phyloP scores from a whole-genome alignment of 148 eudicot species.

The Diospyros lotus region DNA sequence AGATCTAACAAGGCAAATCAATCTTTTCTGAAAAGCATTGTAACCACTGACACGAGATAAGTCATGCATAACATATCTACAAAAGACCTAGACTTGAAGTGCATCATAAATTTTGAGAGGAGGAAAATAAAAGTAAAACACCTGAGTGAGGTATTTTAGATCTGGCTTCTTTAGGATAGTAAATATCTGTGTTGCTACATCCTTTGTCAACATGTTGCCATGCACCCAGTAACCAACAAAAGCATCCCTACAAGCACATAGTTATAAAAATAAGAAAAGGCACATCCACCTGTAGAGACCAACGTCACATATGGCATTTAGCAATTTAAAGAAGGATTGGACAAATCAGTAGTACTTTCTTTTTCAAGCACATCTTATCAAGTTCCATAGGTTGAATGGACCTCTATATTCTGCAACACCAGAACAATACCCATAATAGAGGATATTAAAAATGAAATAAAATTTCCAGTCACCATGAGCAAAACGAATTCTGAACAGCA shows the following conservation, averaged over 20 bases:
- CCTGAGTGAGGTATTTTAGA: conserved; percentile 62
- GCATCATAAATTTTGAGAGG: conserved; percentile 5
- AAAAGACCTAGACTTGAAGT: background rate
- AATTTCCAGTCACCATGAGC: no score
- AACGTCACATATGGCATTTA: background rate
- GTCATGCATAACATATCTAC: background rate
- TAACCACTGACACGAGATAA: background rate
- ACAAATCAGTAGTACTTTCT: background rate
- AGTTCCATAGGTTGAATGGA: no score
- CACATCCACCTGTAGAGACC: background rate
- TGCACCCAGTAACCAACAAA: conserved; percentile 93
- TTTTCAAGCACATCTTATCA: no score
- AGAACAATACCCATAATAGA: background rate
- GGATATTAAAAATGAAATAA: background rate
- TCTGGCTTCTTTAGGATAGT: conserved; percentile 76
- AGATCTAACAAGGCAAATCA: background rate
- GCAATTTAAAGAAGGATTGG: background rate
- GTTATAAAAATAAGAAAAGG: background rate
- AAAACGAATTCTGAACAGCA: no score
- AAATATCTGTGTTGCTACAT: conserved; percentile 68
- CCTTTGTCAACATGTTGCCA: conserved; percentile 79
- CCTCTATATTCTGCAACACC: background rate
- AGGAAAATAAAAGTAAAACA: conserved; percentile 8
- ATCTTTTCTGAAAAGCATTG: background rate
- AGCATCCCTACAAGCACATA: conserved; percentile 56